A percentile compares a stretch with the other conserved stretches of the same genome.
Evolutionary conservation across 768 basidiomycete species (phyloP).

Genomic region (Boletus bicolor): DNA sequence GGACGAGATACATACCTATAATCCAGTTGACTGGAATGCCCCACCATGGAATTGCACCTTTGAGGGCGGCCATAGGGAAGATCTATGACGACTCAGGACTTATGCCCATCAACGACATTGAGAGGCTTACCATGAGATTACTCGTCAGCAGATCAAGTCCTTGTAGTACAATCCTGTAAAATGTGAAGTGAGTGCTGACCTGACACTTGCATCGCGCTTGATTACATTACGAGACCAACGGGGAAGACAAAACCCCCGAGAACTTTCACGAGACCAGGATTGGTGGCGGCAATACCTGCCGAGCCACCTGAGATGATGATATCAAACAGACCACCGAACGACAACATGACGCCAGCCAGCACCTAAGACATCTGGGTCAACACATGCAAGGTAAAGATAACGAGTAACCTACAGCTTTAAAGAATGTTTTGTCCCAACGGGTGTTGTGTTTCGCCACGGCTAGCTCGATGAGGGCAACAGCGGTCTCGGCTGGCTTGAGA

Average conservation of each 20-base stretch:
- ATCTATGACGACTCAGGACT: conserved; percentile 37
- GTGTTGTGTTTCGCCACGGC: conserved; percentile 64
- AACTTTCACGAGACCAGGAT: conserved; percentile 67
- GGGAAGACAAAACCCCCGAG: conserved; percentile 70
- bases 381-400: not conserved
- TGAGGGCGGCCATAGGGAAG: conserved; percentile 66
- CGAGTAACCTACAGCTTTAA: conserved; percentile 59
- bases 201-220: not conserved
- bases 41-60: conserved; percentile 67
- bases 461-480: conserved; percentile 51
- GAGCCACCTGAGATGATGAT: conserved; percentile 62
- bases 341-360: conserved; percentile 68
- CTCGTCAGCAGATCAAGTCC: conserved; percentile 70
- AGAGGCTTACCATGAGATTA: conserved; percentile 62
- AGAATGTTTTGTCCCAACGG: conserved; percentile 55
- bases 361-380: conserved; percentile 39
- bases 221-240: conserved; percentile 72
- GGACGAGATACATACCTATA: conserved; percentile 45
- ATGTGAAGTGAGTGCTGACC: not conserved
- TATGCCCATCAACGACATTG: no score
- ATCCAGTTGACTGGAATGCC: conserved; percentile 64
- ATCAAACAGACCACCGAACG: conserved; percentile 66
- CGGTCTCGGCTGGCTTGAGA: conserved; percentile 57
- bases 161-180: conserved; percentile 64
- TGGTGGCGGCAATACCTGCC: conserved; percentile 42